phyloP scores from a whole-genome alignment of 306 rosid genomes.

The Cajanus cajan region DNA sequence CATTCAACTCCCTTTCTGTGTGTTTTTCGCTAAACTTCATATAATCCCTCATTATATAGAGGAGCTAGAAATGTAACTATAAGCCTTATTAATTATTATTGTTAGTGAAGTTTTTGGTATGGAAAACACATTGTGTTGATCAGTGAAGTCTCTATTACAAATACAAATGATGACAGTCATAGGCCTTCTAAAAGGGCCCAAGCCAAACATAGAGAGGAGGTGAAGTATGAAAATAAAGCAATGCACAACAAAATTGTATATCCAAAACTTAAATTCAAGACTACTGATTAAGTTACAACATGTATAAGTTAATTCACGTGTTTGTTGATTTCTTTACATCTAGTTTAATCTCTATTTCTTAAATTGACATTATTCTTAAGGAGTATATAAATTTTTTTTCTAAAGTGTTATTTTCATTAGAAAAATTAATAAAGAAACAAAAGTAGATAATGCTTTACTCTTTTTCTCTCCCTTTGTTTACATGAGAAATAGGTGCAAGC shows the following conservation, averaged over 20 bases:
- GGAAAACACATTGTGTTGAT: background rate
- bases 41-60: background rate
- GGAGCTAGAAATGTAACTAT: background rate
- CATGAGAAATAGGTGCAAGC: constrained; percentile 1
- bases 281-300: too few relatives aligned
- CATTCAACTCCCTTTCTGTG: too few relatives aligned
- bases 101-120: background rate
- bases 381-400: background rate
- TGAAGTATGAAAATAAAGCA: too few relatives aligned
- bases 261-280: too few relatives aligned
- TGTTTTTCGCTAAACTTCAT: too few relatives aligned
- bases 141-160: constrained; percentile 44
- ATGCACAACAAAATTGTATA: too few relatives aligned
- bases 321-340: too few relatives aligned
- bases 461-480: background rate
- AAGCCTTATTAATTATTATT: background rate
- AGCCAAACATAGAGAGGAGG: too few relatives aligned
- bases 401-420: background rate
- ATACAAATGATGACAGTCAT: constrained; percentile 83
- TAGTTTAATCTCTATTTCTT: too few relatives aligned
- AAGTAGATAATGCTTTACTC: constrained; percentile 13
- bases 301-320: too few relatives aligned
- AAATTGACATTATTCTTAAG: constrained; percentile 8
- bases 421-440: constrained; percentile 12
- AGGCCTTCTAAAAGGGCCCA: constrained; percentile 87